Base-by-base conservation (phyloP, 306 rosid species). In the Quercus dentata region DNA sequence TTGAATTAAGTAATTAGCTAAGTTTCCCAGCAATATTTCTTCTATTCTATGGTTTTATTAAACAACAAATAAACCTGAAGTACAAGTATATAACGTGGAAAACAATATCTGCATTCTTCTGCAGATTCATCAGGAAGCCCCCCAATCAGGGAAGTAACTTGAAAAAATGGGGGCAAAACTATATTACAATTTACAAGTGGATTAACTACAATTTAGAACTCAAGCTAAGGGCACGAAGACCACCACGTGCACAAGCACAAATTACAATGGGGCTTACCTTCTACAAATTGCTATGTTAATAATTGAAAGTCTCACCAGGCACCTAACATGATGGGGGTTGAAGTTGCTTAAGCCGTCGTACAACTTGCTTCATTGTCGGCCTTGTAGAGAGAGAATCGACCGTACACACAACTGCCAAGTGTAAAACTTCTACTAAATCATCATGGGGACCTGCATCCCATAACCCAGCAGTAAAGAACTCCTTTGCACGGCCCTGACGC, bases 321-420 rank as follows among this genome's bases (percentile, higher is more conserved):
- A 58, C 74, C 90, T 92, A 94, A 82, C 93, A 94, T 19, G 97
- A 86, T 49, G 94, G 97, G 18, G 98, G 97, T 81, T 94, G 93
- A 84, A 94, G 93, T 82, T 94, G 98, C 86, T 94, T 94, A 2
- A 94, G 92, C 89, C 97, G 89, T 17, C 97, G 81, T 5, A 94
- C 97, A 52, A 91, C 98, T 68, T 89, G 97, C 80, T 92, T 89
- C 97, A 92, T 94, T 2, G 98, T 86, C 12, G 98, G 98, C 84
- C 98, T 88, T 1, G 97, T 91, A 10, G 98, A 94, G 75, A 92
- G 92, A 17, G 97, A 88, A 3, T 94, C 97, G 3, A 92, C 97
- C 3, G 98, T 94, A 61, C 98, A 94, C 7, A 94, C 90, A 67
- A 94, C 92, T 15, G 98, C 98, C 56, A 92, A 87, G 81, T 91